A percentile compares a stretch with the other conserved stretches of the same genome.
Conservation (phyloP, 1,284 basidiomycete species). For the Sutorius eximius region DNA sequence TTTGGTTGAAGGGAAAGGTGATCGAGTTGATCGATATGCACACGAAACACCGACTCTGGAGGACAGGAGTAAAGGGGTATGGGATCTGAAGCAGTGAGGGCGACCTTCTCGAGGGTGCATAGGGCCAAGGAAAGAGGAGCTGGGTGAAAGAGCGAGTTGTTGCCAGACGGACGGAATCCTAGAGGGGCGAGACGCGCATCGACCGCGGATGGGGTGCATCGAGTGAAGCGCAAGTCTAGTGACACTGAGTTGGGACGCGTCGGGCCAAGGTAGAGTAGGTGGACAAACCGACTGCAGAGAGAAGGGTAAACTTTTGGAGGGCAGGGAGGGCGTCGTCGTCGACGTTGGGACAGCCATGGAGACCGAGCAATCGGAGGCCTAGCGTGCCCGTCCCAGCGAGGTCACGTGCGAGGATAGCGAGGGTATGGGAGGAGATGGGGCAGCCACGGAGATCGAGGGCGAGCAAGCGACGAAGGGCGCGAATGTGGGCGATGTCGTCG, state of each 20-base stretch:
- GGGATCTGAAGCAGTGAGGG: slow-evolving; percentile 11
- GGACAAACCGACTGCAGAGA: slow-evolving; percentile 45
- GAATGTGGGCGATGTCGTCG: slow-evolving; percentile 49
- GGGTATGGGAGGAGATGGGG: slow-evolving; percentile 48
- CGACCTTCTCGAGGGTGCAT: slow-evolving; percentile 28
- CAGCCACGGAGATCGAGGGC: slow-evolving; percentile 65
- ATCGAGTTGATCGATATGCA: slow-evolving; percentile 25
- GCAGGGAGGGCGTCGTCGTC: slow-evolving; percentile 32
- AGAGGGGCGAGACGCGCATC: slow-evolving; percentile 14
- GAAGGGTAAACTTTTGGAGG: slow-evolving; percentile 42
- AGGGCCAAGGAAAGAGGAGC: slow-evolving; percentile 27
- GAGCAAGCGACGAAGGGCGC: slow-evolving; percentile 49
- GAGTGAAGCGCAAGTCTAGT: slow-evolving; percentile 35
- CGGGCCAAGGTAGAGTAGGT: not conserved
- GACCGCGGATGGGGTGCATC: slow-evolving; percentile 24
- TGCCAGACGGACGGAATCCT: slow-evolving; percentile 26
- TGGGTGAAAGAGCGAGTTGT: slow-evolving; percentile 29
- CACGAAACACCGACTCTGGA: slow-evolving; percentile 26
- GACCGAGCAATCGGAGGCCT: slow-evolving; percentile 42
- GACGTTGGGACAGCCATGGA: slow-evolving; percentile 44
- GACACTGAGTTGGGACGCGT: slow-evolving; percentile 1
- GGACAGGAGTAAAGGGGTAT: slow-evolving; percentile 32
- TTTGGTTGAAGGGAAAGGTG: slow-evolving; percentile 1
- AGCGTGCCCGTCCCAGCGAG: slow-evolving; percentile 39
- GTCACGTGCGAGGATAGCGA: slow-evolving; percentile 43